These are phyloP conservation scores for Xylaria arbuscula DNA, from an alignment of 2,329 filamentous ascomycete genomes.

Conservation along the genomic window DNA sequence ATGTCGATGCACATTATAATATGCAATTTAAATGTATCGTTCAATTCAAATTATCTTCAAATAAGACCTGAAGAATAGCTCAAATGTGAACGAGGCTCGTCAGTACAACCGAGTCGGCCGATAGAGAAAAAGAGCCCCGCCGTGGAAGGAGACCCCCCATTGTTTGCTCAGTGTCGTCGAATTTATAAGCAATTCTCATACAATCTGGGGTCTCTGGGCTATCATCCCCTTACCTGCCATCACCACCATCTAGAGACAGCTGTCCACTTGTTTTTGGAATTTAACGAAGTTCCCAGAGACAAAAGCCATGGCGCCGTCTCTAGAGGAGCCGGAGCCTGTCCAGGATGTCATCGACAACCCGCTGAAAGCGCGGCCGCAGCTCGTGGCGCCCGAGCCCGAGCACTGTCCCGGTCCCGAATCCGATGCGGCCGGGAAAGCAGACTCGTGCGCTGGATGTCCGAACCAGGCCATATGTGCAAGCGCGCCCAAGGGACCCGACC, in stretches of 20 bases:
- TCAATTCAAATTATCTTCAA: not conserved
- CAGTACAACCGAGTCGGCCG: not conserved
- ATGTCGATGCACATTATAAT: not conserved
- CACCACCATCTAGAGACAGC: not conserved
- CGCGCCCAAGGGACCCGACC: constrained; percentile 93
- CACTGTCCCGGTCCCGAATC: constrained; percentile 94
- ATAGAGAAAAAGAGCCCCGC: constrained; percentile 24
- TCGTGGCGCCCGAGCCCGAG: constrained; percentile 95
- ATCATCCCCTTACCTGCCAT: constrained; percentile 3
- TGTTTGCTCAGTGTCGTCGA: constrained; percentile 6
- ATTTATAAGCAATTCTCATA: constrained; percentile 38
- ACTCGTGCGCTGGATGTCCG: constrained; percentile 93
- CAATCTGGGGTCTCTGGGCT: not conserved
- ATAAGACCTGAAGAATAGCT: not conserved
- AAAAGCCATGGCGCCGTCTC: constrained; percentile 78
- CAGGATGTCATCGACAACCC: constrained; percentile 80
- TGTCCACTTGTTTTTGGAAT: not conserved
- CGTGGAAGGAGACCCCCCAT: constrained; percentile 4
- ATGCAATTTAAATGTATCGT: not conserved
- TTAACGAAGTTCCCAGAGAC: not conserved
- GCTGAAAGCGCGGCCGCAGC: constrained; percentile 80
- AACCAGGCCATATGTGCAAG: constrained; percentile 97
- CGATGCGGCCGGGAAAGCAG: constrained; percentile 73
- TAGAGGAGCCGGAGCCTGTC: constrained; percentile 75
- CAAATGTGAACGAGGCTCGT: not conserved